These are phyloP conservation scores for Escallonia herrerae DNA, from an alignment of 129 eudicot species.

Conservation along the genomic window DNA sequence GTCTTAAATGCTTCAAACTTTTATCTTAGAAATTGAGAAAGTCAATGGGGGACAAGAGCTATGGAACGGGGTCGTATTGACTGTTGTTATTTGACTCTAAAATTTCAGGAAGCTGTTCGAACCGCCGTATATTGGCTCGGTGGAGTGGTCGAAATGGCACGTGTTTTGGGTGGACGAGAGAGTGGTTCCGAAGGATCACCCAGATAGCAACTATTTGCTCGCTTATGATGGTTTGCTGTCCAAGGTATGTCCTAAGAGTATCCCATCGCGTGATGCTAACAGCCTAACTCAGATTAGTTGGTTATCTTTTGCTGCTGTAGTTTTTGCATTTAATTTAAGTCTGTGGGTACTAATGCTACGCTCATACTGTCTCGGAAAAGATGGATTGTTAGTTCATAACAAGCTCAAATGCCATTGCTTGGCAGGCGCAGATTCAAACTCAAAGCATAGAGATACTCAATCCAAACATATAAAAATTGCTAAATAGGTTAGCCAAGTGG, in stretches of 20 bases:
- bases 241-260: slow-evolving; percentile 25
- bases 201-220: slow-evolving; percentile 46
- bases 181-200: slow-evolving; percentile 49
- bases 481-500: no score
- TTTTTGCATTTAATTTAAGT: neutral
- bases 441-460: no score
- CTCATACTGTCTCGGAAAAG: neutral
- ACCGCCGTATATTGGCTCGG: slow-evolving; percentile 33
- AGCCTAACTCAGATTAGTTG: neutral
- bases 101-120: slow-evolving; percentile 41
- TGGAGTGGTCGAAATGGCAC: slow-evolving; percentile 60
- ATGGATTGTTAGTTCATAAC: no score
- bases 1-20: no score
- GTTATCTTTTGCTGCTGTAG: neutral
- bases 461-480: no score
- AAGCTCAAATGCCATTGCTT: no score
- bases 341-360: neutral
- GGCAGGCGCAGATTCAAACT: no score
- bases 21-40: no score
- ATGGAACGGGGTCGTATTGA: no score
- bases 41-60: no score
- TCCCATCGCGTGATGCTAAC: no score
- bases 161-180: slow-evolving; percentile 65
- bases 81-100: neutral
- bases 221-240: slow-evolving; percentile 41